phyloP scores from a whole-genome alignment of 495 filamentous ascomycete species.

The Lasiosphaeria miniovina region DNA sequence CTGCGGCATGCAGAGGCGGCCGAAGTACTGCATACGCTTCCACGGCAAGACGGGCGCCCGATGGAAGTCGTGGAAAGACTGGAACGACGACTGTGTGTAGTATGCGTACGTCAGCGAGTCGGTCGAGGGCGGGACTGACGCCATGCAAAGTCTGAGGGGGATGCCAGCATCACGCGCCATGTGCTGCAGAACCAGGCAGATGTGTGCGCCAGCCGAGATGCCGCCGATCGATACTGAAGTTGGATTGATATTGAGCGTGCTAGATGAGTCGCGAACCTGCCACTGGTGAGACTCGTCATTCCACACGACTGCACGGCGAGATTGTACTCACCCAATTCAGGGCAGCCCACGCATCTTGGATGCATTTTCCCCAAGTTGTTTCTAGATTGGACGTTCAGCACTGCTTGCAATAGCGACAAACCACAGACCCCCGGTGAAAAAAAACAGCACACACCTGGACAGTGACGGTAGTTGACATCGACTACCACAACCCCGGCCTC shows the following conservation, averaged over 20 bases:
- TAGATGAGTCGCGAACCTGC: conserved; percentile 31
- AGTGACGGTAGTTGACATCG: conserved; percentile 53
- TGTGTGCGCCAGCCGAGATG: conserved; percentile 48
- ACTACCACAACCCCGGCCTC: conserved; percentile 43
- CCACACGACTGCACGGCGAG: not conserved
- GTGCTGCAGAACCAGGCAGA: conserved; percentile 45
- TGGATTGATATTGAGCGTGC: conserved; percentile 40
- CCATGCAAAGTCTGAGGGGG: conserved; percentile 40
- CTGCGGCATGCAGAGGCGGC: conserved; percentile 28
- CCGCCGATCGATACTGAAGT: conserved; percentile 48
- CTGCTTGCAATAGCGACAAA: not conserved
- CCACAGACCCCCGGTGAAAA: not conserved
- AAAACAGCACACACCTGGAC: conserved; percentile 33
- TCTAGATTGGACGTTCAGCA: conserved; percentile 24
- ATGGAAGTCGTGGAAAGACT: conserved; percentile 43
- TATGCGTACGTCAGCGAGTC: conserved; percentile 37
- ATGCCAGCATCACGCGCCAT: conserved; percentile 48
- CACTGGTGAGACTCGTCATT: conserved; percentile 2
- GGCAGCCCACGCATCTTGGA: conserved; percentile 47
- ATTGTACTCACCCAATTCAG: conserved; percentile 35
- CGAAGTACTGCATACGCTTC: conserved; percentile 48
- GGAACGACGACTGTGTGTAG: conserved; percentile 44
- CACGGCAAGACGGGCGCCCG: conserved; percentile 47
- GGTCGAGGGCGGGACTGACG: conserved; percentile 41
- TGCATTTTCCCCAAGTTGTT: conserved; percentile 42